phyloP scores from a whole-genome alignment of 164 flowering plant species.

The Annona cherimola region DNA sequence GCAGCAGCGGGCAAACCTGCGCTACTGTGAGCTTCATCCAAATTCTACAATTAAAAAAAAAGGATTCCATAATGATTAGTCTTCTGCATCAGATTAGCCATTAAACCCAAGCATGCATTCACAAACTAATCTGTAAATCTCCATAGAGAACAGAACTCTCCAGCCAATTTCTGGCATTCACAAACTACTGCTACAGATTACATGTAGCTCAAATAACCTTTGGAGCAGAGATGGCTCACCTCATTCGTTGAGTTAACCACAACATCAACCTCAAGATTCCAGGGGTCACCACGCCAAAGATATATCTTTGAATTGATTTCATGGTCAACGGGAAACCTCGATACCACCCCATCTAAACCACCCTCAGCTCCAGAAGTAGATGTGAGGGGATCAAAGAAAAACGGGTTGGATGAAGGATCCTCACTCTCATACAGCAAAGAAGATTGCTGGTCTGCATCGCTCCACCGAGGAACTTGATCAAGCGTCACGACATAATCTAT shows the following conservation, averaged over 20 bases:
- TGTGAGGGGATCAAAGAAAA: conserved; percentile 72
- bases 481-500: conserved; percentile 65
- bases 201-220: too few species aligned
- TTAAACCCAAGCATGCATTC: background rate
- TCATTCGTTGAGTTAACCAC: too few species aligned
- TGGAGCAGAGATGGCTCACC: too few species aligned
- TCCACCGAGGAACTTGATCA: conserved; percentile 96
- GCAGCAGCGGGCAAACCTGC: conserved; percentile 97
- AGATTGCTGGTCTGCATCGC: conserved; percentile 63
- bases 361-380: conserved; percentile 45
- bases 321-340: conserved; percentile 87
- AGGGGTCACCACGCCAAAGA: too few species aligned
- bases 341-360: conserved; percentile 43
- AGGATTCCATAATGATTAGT: background rate
- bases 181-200: background rate
- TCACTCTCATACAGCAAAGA: conserved; percentile 44
- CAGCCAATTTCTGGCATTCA: background rate
- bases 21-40: conserved; percentile 97
- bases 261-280: too few species aligned
- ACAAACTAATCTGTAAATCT: too few species aligned
- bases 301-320: conserved; percentile 84
- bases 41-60: conserved; percentile 35
- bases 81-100: background rate
- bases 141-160: background rate
- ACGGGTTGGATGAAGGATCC: conserved; percentile 44